phyloP scores from a whole-genome alignment of 2,329 filamentous ascomycete species.

The Aspergillus unguis region DNA sequence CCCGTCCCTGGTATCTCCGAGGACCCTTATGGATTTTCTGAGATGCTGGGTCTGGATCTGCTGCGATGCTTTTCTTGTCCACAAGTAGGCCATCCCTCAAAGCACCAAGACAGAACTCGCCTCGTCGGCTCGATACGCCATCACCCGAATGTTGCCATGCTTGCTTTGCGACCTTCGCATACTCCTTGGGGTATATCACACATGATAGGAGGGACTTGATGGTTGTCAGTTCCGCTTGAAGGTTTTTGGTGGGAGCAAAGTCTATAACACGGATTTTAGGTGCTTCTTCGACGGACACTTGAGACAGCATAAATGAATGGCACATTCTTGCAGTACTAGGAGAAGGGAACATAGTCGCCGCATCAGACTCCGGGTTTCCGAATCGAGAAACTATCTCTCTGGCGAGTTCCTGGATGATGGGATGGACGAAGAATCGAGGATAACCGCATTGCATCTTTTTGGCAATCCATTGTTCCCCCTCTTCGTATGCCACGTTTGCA shows the following conservation, averaged over 20 bases:
- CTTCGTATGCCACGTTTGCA: conserved; percentile 88
- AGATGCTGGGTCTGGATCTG: conserved; percentile 20
- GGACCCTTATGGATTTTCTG: conserved; percentile 64
- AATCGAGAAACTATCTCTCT: conserved; percentile 63
- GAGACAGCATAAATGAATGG: conserved; percentile 63
- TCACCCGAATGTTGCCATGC: conserved; percentile 98
- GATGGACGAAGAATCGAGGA: conserved; percentile 91
- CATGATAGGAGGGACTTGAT: conserved; percentile 62
- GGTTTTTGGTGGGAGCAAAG: conserved; percentile 56
- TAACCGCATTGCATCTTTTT: conserved; percentile 85
- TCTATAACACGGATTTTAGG: conserved; percentile 55
- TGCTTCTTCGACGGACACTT: conserved; percentile 28
- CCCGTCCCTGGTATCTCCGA: conserved; percentile 69
- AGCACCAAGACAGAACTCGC: conserved; percentile 79
- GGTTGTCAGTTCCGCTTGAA: conserved; percentile 58
- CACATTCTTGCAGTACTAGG: conserved; percentile 67
- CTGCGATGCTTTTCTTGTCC: conserved; percentile 38
- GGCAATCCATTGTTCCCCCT: conserved; percentile 84
- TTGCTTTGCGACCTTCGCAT: conserved; percentile 74
- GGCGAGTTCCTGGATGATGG: conserved; percentile 71
- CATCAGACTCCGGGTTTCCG: conserved; percentile 53
- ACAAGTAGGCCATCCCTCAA: conserved; percentile 67
- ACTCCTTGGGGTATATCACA: conserved; percentile 66
- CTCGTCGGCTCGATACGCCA: conserved; percentile 83
- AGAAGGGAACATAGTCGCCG: conserved; percentile 80